These are phyloP conservation scores for Trichophyton verrucosum DNA, from an alignment of 2,329 filamentous ascomycete species.

Conservation along the genomic window DNA sequence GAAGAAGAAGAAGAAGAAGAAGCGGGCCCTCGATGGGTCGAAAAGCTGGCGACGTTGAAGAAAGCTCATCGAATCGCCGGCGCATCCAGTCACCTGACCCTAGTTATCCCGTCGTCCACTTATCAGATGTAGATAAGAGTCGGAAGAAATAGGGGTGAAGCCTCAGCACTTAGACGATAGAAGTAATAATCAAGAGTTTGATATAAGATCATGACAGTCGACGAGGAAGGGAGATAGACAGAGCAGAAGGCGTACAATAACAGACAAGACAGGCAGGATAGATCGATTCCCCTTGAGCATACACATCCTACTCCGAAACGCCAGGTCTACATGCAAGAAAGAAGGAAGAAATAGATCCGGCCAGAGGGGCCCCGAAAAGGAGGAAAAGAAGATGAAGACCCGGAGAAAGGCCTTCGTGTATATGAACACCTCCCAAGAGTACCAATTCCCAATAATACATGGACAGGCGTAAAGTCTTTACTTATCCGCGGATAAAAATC, in stretches of 20 bases:
- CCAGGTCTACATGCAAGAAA: conserved; percentile 5
- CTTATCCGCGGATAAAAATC: background rate
- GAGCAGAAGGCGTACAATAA: background rate
- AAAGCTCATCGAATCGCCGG: conserved; percentile 1
- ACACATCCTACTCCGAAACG: conserved; percentile 1
- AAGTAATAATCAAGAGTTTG: background rate
- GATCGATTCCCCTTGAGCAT: background rate
- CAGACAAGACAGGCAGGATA: background rate
- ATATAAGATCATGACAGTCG: background rate
- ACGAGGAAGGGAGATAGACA: background rate
- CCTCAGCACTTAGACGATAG: background rate
- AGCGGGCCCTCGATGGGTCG: background rate
- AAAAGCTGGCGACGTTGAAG: background rate
- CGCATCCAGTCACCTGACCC: background rate
- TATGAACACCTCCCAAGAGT: conserved; percentile 2
- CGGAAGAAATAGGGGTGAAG: too few relatives aligned
- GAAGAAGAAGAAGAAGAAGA: background rate
- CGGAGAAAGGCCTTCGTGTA: background rate
- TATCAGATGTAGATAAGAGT: background rate
- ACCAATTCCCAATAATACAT: background rate
- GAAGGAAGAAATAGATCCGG: background rate
- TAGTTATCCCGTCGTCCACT: background rate
- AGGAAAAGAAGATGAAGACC: background rate
- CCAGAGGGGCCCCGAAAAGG: background rate
- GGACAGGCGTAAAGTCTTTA: background rate